Base-by-base conservation (phyloP, 2,329 filamentous ascomycete genomes). In the Pseudopithomyces maydicus region DNA sequence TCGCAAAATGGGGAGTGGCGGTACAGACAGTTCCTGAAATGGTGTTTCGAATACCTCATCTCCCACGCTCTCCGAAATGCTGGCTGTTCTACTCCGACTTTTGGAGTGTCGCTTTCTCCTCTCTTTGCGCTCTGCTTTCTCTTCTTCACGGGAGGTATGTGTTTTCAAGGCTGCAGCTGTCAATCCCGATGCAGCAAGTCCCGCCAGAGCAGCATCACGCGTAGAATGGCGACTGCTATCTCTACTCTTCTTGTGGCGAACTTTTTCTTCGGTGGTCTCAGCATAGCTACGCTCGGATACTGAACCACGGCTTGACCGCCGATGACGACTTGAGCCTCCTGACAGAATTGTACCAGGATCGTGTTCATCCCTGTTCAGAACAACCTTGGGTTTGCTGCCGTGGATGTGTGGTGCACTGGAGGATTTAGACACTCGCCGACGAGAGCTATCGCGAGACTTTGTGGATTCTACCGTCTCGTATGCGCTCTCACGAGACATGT, bases 1-100 rank as follows among this genome's bases (percentile, higher is more conserved):
- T 75, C 90, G 89, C 60, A 97, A 83, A 44, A 74, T 69, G 2
- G 94, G 94, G 89, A 97, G 92, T 6, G 91, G 91, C 6, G 92
- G 89, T 14, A 90, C 85, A 17, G 38, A 51, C 4, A 23, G 38
- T 47, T 87, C 62, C 75, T 80, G 57, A 84, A 82, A 68, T 23
- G 59, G 56, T 84, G 84, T 67, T 36, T 65, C 54, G 36, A 46
- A 49, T 41, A 81, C 81, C 17, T 79, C 72, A 36, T 84, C 78
- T 52, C 85, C 84, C 2, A 80, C 64, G 43, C 76, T 85, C 56
- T 87, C 85, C 26, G 84, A 76, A 52, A 84, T 71, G 67, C 82
- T 84, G 5, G 74, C 77, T 53, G 79, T 82, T 20, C 78, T 74
- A 59, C 84, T 87, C 45, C 81, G 79, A 56, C 82, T 84, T 45